Evolutionary conservation across 1,284 basidiomycete genomes (phyloP), one percentile per base, ranked within the genome.

Genomic region (Neotropicomus parvogracilis): DNA sequence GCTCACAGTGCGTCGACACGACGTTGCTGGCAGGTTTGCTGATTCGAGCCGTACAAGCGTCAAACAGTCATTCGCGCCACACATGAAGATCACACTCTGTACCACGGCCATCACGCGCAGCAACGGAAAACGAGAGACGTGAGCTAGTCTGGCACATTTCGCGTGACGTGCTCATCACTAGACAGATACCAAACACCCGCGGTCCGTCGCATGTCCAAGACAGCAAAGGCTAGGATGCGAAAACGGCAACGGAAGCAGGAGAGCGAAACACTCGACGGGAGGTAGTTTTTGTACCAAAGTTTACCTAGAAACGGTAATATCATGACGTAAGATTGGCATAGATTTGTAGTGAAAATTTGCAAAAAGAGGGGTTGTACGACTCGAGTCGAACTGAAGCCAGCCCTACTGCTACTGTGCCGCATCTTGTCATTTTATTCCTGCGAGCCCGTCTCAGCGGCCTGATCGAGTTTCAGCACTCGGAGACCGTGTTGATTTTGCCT

Each of bases 11-110:
- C 55, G 83, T 73, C 8, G n/a, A 21, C 14, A 16, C 34, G 42
- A 38, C 24, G 6, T 13, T 28, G 19, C 28, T 14, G 32, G n/a
- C 14, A 24, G 40, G 16, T 24, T 5, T 10, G 11, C 24, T 55
- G 48, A 64, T 40, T 19, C 32, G 24, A 40, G 20, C 28, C 6
- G 35, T 21, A 19, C 13, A 49, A 89, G 89, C 54, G 68, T 81
- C 8, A 79, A 78, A 53, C 77, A 81, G 62, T 75, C 74, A 6
- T 80, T 83, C 57, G 79, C 77, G 2, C 84, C 88, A 0, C 90
- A 80, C 56, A 85, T 93, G 79, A 79, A 78, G 54, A 74, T 92
- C 52, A 91, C 83, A 0, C 70, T 93, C 0, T 83, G 79, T 14
- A 70, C 72, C 21, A 60, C 59, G 37, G 72, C 77, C 31, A 61